A percentile compares a stretch with the other conserved stretches of the same genome.
These are phyloP conservation scores for Huntiella moniliformis DNA, from an alignment of 2,329 filamentous ascomycete genomes.

Conservation along the genomic window DNA sequence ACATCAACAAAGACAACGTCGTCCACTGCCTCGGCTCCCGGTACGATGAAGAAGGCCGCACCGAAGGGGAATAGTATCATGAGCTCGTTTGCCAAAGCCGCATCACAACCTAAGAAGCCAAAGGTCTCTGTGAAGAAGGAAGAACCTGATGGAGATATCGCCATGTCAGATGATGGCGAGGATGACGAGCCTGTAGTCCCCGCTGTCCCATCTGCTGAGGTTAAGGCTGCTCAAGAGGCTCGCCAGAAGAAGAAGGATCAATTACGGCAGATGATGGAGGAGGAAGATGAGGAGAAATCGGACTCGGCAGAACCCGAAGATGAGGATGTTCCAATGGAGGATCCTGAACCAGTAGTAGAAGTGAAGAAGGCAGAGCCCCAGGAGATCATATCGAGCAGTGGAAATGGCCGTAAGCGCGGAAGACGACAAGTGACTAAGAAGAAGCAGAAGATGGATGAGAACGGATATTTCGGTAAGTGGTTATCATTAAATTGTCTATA, in stretches of 20 bases:
- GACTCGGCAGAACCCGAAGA: constrained; percentile 30
- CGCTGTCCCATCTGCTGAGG: constrained; percentile 11
- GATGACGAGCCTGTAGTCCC: constrained; percentile 19
- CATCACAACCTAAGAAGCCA: constrained; percentile 25
- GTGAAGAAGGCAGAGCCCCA: constrained; percentile 23
- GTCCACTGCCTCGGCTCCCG: constrained; percentile 5
- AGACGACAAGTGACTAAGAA: constrained; percentile 72
- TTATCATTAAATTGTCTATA: background rate
- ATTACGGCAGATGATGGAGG: constrained; percentile 31
- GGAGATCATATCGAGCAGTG: constrained; percentile 33
- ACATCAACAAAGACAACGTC: background rate
- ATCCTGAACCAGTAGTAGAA: constrained; percentile 16
- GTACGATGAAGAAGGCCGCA: constrained; percentile 14
- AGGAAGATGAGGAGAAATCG: constrained; percentile 21
- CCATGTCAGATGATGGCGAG: constrained; percentile 20
- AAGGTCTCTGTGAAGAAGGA: constrained; percentile 22
- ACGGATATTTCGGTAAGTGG: constrained; percentile 69
- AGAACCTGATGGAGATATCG: background rate
- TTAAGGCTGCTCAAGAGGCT: constrained; percentile 15
- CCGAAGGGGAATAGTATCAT: constrained; percentile 41
- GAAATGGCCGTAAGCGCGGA: constrained; percentile 51
- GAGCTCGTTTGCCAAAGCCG: constrained; percentile 56
- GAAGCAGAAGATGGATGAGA: constrained; percentile 68
- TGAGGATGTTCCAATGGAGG: constrained; percentile 24
- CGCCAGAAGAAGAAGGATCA: constrained; percentile 21